These are phyloP conservation scores for Lizonia empirigonia DNA, from an alignment of 2,329 filamentous ascomycete genomes.

Conservation along the genomic window DNA sequence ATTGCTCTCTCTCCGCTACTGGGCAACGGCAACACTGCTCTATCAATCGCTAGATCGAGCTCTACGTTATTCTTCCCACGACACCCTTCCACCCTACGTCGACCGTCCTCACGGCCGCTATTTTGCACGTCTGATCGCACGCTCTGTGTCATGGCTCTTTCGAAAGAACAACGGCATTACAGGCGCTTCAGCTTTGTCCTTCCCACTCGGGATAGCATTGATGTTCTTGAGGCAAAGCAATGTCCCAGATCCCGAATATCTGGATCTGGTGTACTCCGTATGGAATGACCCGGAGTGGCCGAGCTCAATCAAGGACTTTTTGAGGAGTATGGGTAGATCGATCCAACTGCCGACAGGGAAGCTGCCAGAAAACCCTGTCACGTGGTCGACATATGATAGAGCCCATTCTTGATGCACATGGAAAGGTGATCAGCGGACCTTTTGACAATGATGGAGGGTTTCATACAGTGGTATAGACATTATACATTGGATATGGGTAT, in stretches of 20 bases:
- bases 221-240: constrained; percentile 25
- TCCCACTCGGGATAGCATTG: constrained; percentile 30
- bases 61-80: constrained; percentile 12
- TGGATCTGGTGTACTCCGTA: constrained; percentile 13
- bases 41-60: constrained; percentile 29
- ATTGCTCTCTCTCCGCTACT: constrained; percentile 32
- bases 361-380: background rate
- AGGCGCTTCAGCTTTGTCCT: constrained; percentile 27
- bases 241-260: constrained; percentile 21
- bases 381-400: constrained; percentile 9
- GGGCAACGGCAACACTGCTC: constrained; percentile 28
- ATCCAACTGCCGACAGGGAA: background rate
- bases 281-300: constrained; percentile 29
- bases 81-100: constrained; percentile 15
- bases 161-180: constrained; percentile 26
- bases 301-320: constrained; percentile 27
- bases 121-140: constrained; percentile 33
- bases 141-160: constrained; percentile 33
- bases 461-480: constrained; percentile 5
- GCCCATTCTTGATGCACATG: constrained; percentile 2
- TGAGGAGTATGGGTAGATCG: constrained; percentile 24
- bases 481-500: constrained; percentile 8
- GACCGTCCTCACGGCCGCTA: constrained; percentile 27
- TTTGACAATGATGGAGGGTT: background rate
- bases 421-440: background rate